Conservation (phyloP, 345 rosid species). For the Populus ilicifolia region DNA sequence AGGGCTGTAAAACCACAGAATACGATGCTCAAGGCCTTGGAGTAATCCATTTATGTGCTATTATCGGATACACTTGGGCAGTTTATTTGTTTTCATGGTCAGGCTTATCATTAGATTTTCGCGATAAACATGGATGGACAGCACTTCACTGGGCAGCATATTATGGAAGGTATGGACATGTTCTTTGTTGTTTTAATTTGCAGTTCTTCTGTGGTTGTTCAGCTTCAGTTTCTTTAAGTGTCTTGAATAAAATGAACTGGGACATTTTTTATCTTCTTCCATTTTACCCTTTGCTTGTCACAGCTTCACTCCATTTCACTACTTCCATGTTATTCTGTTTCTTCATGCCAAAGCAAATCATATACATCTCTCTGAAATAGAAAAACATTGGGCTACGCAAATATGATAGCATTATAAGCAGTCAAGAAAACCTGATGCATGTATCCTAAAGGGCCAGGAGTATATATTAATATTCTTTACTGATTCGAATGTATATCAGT, state of each 20-base stretch:
- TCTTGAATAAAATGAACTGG: background rate
- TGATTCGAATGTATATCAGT: background rate
- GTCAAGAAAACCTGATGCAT: background rate
- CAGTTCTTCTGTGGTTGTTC: background rate
- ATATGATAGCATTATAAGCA: background rate
- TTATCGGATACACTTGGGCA: conserved; percentile 91
- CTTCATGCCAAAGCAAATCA: background rate
- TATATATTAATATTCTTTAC: background rate
- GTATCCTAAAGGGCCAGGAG: background rate
- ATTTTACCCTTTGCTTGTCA: background rate
- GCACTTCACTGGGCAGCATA: conserved; percentile 99
- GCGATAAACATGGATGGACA: conserved; percentile 95
- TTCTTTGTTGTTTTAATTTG: background rate
- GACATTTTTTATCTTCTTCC: background rate
- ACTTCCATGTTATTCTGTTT: background rate
- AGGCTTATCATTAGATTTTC: conserved; percentile 69
- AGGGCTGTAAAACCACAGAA: conserved; percentile 51
- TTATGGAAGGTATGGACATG: conserved; percentile 56
- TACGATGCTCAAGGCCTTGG: conserved; percentile 78
- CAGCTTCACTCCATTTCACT: background rate
- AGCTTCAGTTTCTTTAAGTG: background rate
- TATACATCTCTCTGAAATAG: background rate
- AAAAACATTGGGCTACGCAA: background rate
- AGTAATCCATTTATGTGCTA: conserved; percentile 84
- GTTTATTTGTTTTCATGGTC: conserved; percentile 64